These are phyloP conservation scores for Krasilnikovozyma curviuscula DNA, from an alignment of 768 basidiomycete species.

Conservation along the genomic window DNA sequence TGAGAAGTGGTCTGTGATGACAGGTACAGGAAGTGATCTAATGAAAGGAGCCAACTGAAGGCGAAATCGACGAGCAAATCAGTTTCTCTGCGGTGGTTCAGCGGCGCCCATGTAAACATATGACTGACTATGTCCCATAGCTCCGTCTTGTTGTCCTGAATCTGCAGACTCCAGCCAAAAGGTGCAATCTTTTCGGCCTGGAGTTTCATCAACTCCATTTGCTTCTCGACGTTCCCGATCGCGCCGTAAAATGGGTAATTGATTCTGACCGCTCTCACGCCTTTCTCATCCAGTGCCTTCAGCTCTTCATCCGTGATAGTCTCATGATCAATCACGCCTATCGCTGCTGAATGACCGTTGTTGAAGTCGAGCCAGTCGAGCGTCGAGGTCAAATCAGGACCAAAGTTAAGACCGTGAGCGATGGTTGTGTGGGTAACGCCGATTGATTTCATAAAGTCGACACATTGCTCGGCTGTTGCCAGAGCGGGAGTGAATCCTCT, in stretches of 20 bases:
- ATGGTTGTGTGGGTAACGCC: conserved; percentile 1
- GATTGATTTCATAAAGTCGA: background rate
- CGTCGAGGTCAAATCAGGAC: background rate
- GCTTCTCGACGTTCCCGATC: background rate
- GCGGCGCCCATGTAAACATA: no score
- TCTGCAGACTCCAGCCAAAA: background rate
- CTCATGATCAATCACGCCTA: conserved; percentile 4
- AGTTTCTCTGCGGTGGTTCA: no score
- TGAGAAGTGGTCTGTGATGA: no score
- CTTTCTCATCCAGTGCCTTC: background rate
- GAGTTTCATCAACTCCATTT: background rate
- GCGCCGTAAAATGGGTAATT: conserved; percentile 1
- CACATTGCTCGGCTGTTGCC: background rate
- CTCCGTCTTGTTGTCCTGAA: conserved; percentile 2
- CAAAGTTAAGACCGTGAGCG: conserved; percentile 3
- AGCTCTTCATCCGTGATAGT: conserved; percentile 2
- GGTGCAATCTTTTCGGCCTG: background rate
- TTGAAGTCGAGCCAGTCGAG: conserved; percentile 3
- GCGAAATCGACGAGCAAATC: no score
- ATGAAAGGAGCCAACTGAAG: no score
- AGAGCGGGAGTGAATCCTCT: conserved; percentile 2
- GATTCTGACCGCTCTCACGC: conserved; percentile 4
- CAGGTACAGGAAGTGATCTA: no score
- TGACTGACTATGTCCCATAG: no score
- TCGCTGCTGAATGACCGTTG: background rate